Evolutionary conservation across 73 alveolate genomes (phyloP).

Genomic region (Durusdinium trenchii): DNA sequence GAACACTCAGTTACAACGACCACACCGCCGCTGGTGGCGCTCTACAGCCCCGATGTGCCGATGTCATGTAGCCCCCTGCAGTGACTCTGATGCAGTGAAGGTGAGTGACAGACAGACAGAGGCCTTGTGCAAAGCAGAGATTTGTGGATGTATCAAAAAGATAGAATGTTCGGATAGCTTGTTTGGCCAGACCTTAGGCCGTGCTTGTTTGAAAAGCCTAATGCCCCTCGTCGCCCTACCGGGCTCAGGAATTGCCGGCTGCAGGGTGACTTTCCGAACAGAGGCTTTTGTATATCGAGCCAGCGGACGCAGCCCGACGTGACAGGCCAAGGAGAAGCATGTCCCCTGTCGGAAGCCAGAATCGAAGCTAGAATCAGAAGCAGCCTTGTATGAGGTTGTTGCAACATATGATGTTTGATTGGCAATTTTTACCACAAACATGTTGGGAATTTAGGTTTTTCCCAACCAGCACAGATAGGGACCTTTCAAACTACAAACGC

Average conservation of each 20-base stretch:
- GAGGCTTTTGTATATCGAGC: constrained; percentile 62
- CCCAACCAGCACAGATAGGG: too few species aligned
- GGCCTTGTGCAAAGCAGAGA: not conserved
- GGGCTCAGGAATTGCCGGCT: constrained; percentile 59
- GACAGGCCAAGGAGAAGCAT: not conserved
- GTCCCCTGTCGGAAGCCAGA: not conserved
- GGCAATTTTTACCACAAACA: too few species aligned
- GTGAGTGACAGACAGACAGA: not conserved
- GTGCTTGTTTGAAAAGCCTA: not conserved
- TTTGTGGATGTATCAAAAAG: not conserved
- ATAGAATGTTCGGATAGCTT: not conserved
- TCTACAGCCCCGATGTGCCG: constrained; percentile 71
- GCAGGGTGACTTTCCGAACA: constrained; percentile 72
- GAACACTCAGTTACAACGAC: not conserved
- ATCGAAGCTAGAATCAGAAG: too few species aligned
- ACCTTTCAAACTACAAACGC: too few species aligned
- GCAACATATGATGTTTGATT: too few species aligned
- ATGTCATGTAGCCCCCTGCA: constrained; percentile 23
- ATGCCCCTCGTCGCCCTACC: not conserved
- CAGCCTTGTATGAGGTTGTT: too few species aligned
- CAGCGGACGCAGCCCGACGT: not conserved
- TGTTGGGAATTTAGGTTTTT: too few species aligned
- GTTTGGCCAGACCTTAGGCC: not conserved
- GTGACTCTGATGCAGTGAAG: constrained; percentile 17
- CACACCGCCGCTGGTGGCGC: not conserved